A percentile compares a stretch with the other conserved stretches of the same genome.
phyloP scores from a whole-genome alignment of 108 stramenopile genomes.

The Fistulifera pelliculosa region DNA sequence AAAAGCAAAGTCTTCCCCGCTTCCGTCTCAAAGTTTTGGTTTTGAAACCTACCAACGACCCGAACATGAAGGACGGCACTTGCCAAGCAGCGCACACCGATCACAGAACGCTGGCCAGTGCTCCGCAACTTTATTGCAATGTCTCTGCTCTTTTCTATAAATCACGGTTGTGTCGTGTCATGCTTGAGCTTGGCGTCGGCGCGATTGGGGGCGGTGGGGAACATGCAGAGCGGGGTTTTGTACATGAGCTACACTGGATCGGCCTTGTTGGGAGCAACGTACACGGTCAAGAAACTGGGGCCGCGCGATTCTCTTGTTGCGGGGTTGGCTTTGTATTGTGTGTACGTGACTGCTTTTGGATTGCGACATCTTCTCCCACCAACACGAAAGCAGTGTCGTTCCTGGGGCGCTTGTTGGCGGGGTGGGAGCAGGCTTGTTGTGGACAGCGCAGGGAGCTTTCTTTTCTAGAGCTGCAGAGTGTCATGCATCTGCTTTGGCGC shows the following conservation, averaged over 20 bases:
- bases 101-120: too few relatives aligned
- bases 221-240: slow-evolving; percentile 45
- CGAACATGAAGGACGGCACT: too few relatives aligned
- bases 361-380: slow-evolving; percentile 17
- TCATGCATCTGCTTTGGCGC: slow-evolving; percentile 22
- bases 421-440: slow-evolving; percentile 64
- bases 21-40: too few relatives aligned
- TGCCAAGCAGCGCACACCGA: too few relatives aligned
- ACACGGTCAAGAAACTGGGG: slow-evolving; percentile 44
- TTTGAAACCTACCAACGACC: too few relatives aligned
- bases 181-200: slow-evolving; percentile 52
- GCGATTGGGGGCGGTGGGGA: slow-evolving; percentile 45
- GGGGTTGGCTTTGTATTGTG: slow-evolving; percentile 61
- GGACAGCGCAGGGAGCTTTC: slow-evolving; percentile 78
- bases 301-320: slow-evolving; percentile 38
- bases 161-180: slow-evolving; percentile 36
- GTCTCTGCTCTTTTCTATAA: slow-evolving; percentile 35
- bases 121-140: slow-evolving; percentile 28
- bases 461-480: slow-evolving; percentile 47
- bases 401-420: slow-evolving; percentile 64
- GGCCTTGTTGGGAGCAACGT: slow-evolving; percentile 57
- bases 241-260: slow-evolving; percentile 60
- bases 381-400: slow-evolving; percentile 16
- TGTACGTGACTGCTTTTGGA: slow-evolving; percentile 62
- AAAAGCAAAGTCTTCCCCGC: too few relatives aligned